phyloP scores from a whole-genome alignment of 2,329 filamentous ascomycete species.

The Trichoderma sp. region DNA sequence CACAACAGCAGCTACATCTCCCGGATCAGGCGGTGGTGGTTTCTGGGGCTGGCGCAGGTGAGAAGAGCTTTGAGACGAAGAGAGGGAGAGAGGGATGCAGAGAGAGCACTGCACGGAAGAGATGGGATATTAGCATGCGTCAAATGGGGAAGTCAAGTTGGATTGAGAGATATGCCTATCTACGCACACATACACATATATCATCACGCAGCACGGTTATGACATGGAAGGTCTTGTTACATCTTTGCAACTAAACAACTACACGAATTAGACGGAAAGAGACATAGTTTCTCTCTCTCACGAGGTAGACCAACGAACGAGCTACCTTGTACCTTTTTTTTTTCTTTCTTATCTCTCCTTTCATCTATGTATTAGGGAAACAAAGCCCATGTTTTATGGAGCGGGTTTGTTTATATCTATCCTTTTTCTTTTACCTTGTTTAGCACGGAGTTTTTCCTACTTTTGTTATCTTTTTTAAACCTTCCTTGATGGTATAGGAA shows the following conservation, averaged over 20 bases:
- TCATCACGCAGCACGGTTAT: background rate
- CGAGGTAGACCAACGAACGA: background rate
- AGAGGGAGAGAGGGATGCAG: background rate
- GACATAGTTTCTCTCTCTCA: background rate
- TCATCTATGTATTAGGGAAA: constrained; percentile 29
- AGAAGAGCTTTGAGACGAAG: constrained; percentile 26
- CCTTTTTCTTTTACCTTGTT: background rate
- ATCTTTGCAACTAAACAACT: background rate
- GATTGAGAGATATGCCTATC: constrained; percentile 1
- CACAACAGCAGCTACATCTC: constrained; percentile 33
- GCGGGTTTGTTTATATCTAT: constrained; percentile 7
- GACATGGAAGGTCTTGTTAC: background rate
- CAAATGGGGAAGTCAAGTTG: background rate
- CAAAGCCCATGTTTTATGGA: constrained; percentile 1
- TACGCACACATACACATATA: background rate
- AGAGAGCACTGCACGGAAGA: background rate
- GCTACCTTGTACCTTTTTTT: background rate
- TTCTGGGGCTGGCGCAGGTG: constrained; percentile 62
- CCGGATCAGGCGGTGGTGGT: constrained; percentile 51
- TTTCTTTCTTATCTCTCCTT: constrained; percentile 3
- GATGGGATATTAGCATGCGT: background rate
- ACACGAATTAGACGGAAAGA: background rate
- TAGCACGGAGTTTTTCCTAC: constrained; percentile 27
- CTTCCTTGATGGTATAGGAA: constrained; percentile 14
- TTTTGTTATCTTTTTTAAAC: background rate